Conservation (phyloP, 768 basidiomycete genomes). For the Mycena vulgaris region DNA sequence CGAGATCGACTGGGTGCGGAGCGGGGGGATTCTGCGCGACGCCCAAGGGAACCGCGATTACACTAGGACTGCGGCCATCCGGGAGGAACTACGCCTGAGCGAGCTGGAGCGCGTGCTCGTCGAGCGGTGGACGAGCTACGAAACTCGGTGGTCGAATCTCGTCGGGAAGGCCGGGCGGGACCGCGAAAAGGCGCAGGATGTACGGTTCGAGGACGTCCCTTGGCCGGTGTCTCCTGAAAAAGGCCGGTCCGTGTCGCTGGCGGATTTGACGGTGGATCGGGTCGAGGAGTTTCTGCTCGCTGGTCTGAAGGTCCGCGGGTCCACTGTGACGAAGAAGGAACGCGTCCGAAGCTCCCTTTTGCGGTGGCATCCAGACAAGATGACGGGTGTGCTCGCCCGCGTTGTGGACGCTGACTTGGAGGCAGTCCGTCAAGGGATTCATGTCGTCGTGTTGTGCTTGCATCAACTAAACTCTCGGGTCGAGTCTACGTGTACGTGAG, state of each 20-base stretch:
- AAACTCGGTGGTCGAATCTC: constrained; percentile 64
- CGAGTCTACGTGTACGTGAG: constrained; percentile 17
- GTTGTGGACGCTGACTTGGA: constrained; percentile 62
- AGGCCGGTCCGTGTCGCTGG: constrained; percentile 39
- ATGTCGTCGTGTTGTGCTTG: constrained; percentile 56
- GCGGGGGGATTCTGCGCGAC: constrained; percentile 70
- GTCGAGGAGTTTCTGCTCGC: constrained; percentile 69
- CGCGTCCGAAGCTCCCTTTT: constrained; percentile 72
- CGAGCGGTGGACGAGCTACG: constrained; percentile 69
- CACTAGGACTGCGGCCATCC: constrained; percentile 64
- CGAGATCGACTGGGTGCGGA: constrained; percentile 74
- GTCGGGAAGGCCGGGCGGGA: constrained; percentile 42
- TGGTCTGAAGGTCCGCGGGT: constrained; percentile 58
- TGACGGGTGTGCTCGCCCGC: constrained; percentile 59
- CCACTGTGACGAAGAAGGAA: constrained; percentile 62
- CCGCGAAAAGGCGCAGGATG: constrained; percentile 26
- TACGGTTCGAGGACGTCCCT: constrained; percentile 70
- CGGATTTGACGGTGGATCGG: constrained; percentile 53
- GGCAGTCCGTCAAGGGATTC: constrained; percentile 62
- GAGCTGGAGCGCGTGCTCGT: constrained; percentile 57
- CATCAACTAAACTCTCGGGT: constrained; percentile 47
- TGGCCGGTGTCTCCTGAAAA: constrained; percentile 65
- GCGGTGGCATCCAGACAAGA: constrained; percentile 81
- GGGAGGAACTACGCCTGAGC: constrained; percentile 62
- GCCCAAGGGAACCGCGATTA: constrained; percentile 63